Percentiles rank a stretch among this genome's conserved stretches.
Evolutionary conservation across 306 rosid genomes (phyloP).

Genomic region (cucumber (Cucumis sativus)): Cucumber_9930_V3 NC_026656.2:14568501-14569000

Average conservation of each 20-base stretch:
- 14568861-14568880: conserved; percentile 45
- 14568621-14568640: conserved; percentile 26
- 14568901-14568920: background rate
- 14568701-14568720: conserved; percentile 55
- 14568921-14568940: conserved; percentile 48
- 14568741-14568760: conserved; percentile 38
- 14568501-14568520: conserved; percentile 12
- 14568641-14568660: conserved; percentile 10
- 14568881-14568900: conserved; percentile 28
- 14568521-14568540: conserved; percentile 28
- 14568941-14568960: conserved; percentile 33
- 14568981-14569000: conserved; percentile 5
- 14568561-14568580: background rate
- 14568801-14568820: conserved; percentile 13
- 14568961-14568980: conserved; percentile 11
- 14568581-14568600: background rate
- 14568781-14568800: conserved; percentile 24
- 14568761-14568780: conserved; percentile 5
- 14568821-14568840: conserved; percentile 21
- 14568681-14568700: conserved; percentile 52
- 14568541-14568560: conserved; percentile 15
- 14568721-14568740: conserved; percentile 57
- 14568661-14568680: conserved; percentile 6
- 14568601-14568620: conserved; percentile 21
- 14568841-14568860: conserved; percentile 47